Base-by-base conservation (phyloP, 345 rosid genomes). In the Syzygium grande region DNA sequence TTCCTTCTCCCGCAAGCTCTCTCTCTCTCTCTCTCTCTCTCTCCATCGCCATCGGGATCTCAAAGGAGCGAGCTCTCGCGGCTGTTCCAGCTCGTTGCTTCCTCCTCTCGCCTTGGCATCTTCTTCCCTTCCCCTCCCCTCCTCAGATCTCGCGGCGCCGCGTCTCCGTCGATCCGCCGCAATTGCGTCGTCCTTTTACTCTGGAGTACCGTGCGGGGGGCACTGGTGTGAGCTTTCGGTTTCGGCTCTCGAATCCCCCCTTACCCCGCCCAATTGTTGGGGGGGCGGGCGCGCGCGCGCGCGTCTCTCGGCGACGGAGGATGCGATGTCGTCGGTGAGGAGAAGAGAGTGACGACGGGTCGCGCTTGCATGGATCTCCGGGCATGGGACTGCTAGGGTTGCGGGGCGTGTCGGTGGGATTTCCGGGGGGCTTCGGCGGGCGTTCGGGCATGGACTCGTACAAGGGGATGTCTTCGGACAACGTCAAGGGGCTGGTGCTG, bases 381-480 rank as follows among this genome's bases (percentile, higher is more conserved):
- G 84, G 86, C 86, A 87, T 84, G 90, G 61, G 43, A 89, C 85
- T 68, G 83, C 41, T 56, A 68, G 85, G 84, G 84, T 46, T 19
- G 41, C 73, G 41, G 10, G 41, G 49, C 49, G 30, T 55, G 30
- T 43, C 78, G 65, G 85, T 54, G 49, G 73, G 89, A 86, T 52
- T 85, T 56, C 11, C 7, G 19, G 1, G 19, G 25, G 83, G 27
- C 27, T 38, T 5, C 41, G 83, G 49, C 27, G 17, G 13, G 46
- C 83, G 43, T 90, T 89, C 86, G 85, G 92, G 46, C 91, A 88
- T 89, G 21, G 97, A 94, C 79, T 88, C 93, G 1, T 90, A 95
- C 87, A 92, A 61, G 88, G 98, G 97, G 30, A 95, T 96, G 96
- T 94, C 99, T 27, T 89, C 95, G 22, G 99, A 95, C 92, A 96